Evolutionary conservation across 768 basidiomycete genomes (phyloP), one percentile per base, ranked within the genome.

Genomic region (Mycena kentingensis): DNA sequence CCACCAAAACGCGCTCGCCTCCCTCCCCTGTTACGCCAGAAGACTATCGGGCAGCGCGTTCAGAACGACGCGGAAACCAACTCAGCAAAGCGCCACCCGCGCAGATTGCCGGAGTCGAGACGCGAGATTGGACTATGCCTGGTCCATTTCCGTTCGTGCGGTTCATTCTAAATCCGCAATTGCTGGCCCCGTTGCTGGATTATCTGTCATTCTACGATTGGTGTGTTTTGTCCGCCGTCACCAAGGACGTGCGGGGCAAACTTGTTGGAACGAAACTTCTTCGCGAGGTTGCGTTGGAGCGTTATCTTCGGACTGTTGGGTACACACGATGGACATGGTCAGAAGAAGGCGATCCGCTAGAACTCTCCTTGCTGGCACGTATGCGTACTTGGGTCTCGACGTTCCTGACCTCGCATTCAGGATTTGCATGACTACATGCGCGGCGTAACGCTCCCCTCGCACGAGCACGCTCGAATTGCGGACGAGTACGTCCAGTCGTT

Each of bases 371-470:
- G 25, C 76, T 81, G 73, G 90, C 84, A 54, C 49, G 81, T 71
- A 41, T 48, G 34, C 28, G 31, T 16, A 35, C 16, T 12, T 50
- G 29, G 10, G 8, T 49, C 21, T 37, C 16, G 28, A 26, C 24
- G 22, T 52, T 49, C 8, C 54, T 65, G 21, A 66, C 54, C 34
- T 27, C 53, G 48, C 15, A 41, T 15, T n/a, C 60, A 91, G 87
- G 90, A 93, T 67, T 75, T 94, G 34, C 81, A 81, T 61, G 80
- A 86, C 46, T 93, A 92, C 61, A 84, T 92, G 81, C 79, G 83
- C 39, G 88, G 88, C 3, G 85, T 92, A 4, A 84, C 83, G 5
- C 80, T 88, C 22, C 90, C 91, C 6, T 77, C 78, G 3, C 85
- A 92, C 56, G 82, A 87, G 55, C 92, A 88, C 58, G 77, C 83